Evolutionary conservation across 495 filamentous ascomycete genomes (phyloP).

Genomic region (Aspergillus nidulans): DNA sequence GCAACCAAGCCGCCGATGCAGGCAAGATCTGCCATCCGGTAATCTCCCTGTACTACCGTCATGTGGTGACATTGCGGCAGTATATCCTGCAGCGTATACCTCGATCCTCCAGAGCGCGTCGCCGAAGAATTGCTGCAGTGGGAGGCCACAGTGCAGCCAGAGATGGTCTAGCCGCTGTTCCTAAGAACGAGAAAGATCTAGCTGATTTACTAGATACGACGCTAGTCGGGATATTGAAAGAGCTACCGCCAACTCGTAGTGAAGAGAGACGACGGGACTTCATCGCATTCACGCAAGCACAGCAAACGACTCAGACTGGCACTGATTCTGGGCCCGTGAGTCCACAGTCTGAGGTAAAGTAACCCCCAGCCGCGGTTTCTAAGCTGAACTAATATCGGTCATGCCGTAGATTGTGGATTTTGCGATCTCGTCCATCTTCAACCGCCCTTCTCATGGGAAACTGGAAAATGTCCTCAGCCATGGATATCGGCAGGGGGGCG

Average conservation of each 20-base stretch:
- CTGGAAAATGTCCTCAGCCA: conserved; percentile 73
- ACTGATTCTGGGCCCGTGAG: conserved; percentile 36
- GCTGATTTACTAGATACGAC: conserved; percentile 62
- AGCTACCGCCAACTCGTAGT: conserved; percentile 26
- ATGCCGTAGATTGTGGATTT: conserved; percentile 73
- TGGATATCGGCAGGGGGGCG: conserved; percentile 56
- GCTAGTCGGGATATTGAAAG: conserved; percentile 52
- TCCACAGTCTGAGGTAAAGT: conserved; percentile 57
- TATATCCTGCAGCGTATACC: conserved; percentile 59
- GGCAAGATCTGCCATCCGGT: conserved; percentile 52
- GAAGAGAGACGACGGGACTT: conserved; percentile 53
- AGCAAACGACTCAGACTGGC: conserved; percentile 24
- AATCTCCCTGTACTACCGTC: conserved; percentile 68
- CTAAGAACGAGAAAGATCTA: conserved; percentile 23
- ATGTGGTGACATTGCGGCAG: conserved; percentile 63
- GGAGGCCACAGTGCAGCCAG: conserved; percentile 5
- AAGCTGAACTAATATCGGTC: conserved; percentile 8
- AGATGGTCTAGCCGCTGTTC: neutral
- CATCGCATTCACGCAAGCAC: conserved; percentile 52
- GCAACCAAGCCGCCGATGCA: conserved; percentile 10
- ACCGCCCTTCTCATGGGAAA: conserved; percentile 40
- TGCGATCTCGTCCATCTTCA: conserved; percentile 72
- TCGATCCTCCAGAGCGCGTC: conserved; percentile 46
- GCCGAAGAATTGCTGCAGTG: conserved; percentile 43
- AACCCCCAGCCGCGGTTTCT: neutral